Percentiles rank a stretch among this genome's conserved stretches.
phyloP scores from a whole-genome alignment of 2,329 filamentous ascomycete species.

The Arthrobotrys sphaeroides region DNA sequence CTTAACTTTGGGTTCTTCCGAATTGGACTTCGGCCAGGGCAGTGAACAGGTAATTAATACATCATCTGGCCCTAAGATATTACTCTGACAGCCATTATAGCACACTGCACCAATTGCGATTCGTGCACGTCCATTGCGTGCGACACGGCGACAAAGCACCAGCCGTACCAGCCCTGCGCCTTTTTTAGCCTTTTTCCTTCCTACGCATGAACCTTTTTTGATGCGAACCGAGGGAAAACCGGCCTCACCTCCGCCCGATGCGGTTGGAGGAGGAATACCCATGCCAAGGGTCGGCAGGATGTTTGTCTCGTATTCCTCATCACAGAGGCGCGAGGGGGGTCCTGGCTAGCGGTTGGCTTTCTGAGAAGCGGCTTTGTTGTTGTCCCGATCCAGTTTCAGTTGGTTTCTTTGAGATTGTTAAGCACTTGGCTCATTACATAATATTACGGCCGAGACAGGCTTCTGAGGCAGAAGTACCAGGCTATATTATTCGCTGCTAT shows the following conservation, averaged over 20 bases:
- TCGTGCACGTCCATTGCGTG: conserved; percentile 11
- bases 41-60: neutral
- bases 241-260: neutral
- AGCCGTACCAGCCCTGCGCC: neutral
- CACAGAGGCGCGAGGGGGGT: neutral
- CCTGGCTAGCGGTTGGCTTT: neutral
- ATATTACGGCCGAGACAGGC: neutral
- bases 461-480: too few relatives aligned
- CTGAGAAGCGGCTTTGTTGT: neutral
- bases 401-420: neutral
- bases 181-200: neutral
- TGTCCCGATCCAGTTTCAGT: neutral
- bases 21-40: too few relatives aligned
- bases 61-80: neutral
- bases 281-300: neutral
- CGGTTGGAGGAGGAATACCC: neutral
- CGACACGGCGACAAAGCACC: neutral
- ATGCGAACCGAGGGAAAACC: neutral
- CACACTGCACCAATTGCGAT: neutral
- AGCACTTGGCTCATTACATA: neutral
- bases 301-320: conserved; percentile 17
- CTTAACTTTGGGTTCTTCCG: neutral
- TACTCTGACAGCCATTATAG: neutral
- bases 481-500: neutral
- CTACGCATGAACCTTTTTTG: neutral